Percentiles rank a stretch among this genome's conserved stretches.
Conservation (phyloP, 176 grass and related monocot genomes). For the Rhynchospora pubera region DNA sequence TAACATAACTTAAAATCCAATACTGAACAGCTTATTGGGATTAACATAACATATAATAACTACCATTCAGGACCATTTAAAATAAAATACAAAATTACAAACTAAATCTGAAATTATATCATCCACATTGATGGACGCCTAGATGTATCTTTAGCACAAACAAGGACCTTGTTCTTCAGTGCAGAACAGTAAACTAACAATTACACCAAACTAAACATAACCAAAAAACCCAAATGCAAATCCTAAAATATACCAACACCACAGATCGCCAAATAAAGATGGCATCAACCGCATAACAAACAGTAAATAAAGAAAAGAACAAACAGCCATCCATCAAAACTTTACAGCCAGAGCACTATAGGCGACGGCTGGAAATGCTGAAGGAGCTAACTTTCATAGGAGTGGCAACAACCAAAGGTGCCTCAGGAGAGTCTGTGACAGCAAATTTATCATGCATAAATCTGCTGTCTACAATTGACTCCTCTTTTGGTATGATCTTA, state of each 20-base stretch:
- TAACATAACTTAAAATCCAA: background rate
- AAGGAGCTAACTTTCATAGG: constrained; percentile 87
- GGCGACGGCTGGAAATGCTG: constrained; percentile 41
- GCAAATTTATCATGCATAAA: constrained; percentile 95
- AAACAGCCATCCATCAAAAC: background rate
- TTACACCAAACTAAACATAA: background rate
- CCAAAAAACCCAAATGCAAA: background rate
- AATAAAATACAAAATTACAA: background rate
- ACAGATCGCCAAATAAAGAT: background rate
- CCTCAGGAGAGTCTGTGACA: constrained; percentile 52
- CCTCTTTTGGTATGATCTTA: constrained; percentile 80
- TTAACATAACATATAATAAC: background rate
- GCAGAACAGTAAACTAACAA: background rate
- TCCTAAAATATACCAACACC: background rate
- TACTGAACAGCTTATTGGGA: background rate
- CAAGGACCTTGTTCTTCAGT: background rate
- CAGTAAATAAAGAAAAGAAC: background rate
- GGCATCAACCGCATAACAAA: background rate
- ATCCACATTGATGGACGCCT: background rate
- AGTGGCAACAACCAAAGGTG: constrained; percentile 75
- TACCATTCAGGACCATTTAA: background rate
- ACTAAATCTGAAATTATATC: background rate
- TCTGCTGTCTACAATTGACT: constrained; percentile 62
- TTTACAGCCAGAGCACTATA: background rate
- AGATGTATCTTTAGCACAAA: background rate